These are phyloP conservation scores for Waltergamsia citrina DNA, from an alignment of 2,329 filamentous ascomycete genomes.

Conservation along the genomic window DNA sequence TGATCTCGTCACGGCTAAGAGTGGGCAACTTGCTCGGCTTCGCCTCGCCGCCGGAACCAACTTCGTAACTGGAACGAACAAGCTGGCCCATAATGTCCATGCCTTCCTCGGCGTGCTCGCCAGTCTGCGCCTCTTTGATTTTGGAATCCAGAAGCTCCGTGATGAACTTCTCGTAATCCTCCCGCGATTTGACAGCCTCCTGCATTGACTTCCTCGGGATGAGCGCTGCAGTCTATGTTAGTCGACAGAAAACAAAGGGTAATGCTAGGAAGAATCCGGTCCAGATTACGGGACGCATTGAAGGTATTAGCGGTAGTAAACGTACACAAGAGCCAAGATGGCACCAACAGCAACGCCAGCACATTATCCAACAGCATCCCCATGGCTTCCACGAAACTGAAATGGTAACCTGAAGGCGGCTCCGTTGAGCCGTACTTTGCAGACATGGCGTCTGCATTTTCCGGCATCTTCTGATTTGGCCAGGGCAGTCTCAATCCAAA, in stretches of 20 bases:
- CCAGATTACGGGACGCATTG: not conserved
- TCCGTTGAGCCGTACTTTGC: slow-evolving; percentile 37
- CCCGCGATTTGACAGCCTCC: slow-evolving; percentile 41
- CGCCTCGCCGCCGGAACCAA: slow-evolving; percentile 10
- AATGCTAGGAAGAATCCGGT: not conserved
- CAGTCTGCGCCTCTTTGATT: slow-evolving; percentile 26
- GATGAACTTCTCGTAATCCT: slow-evolving; percentile 62
- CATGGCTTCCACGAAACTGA: slow-evolving; percentile 59
- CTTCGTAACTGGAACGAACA: slow-evolving; percentile 28
- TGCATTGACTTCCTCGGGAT: slow-evolving; percentile 42
- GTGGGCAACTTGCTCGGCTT: slow-evolving; percentile 16
- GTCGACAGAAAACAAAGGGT: not conserved
- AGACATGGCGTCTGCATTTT: slow-evolving; percentile 30
- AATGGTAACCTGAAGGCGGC: slow-evolving; percentile 41
- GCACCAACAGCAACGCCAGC: slow-evolving; percentile 50
- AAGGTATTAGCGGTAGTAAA: too few species aligned
- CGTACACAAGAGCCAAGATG: slow-evolving; percentile 44
- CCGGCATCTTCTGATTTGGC: slow-evolving; percentile 48
- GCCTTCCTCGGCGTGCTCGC: slow-evolving; percentile 28
- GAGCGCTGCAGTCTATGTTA: slow-evolving; percentile 16
- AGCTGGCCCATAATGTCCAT: slow-evolving; percentile 46
- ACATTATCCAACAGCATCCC: slow-evolving; percentile 53
- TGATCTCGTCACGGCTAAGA: slow-evolving; percentile 54
- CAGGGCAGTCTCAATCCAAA: slow-evolving; percentile 55
- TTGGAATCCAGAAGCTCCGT: slow-evolving; percentile 58